Base-by-base conservation (phyloP, 768 basidiomycete species). In the Suillus lakei region DNA sequence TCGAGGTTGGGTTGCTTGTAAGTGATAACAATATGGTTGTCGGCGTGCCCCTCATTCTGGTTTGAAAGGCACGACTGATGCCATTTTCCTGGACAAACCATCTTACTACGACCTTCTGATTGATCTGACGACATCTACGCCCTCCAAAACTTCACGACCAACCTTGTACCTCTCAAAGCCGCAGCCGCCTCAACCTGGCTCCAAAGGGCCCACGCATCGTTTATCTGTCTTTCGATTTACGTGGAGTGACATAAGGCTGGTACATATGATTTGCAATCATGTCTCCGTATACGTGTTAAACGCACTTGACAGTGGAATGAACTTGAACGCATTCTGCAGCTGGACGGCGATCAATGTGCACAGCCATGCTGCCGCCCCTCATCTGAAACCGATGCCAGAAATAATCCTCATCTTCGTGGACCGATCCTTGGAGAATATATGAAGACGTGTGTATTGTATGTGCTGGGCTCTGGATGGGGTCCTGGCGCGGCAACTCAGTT, bases 381-480 rank as follows among this genome's bases (percentile, higher is more conserved):
- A 21, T 51, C 77, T 16, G 72, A 75, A 38, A 46, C 73, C 18
- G 73, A 75, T 32, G 55, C 70, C 5, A 83, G 79, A 71, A 74
- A 77, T 13, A 84, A 62, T 65, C 80, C 10, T 72, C 84, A 23
- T 81, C 86, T 4, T 69, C 82, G 3, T 92, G 91, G 90, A 83
- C 87, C 16, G 93, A 93, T 67, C 85, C 85, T 9, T 93, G 92
- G 91, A 85, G 86, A 30, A 81, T 94, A 15, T 95, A 95, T 70
- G 93, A 95, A 76, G 93, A 95, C 66, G 89, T 91, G 26, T 95
- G 93, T 67, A 80, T 93, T 46, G 81, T 93, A 53, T 94, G 93
- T 70, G 93, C 92, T 0, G 87, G 91, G 3, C 81, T 93, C n/a
- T 94, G 91, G 92, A 84, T 89, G 70, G 90, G 91, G 16, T 81